Percentiles rank a stretch among this genome's conserved stretches.
Conservation (phyloP, 1,284 basidiomycete species). For the Macrocystidia cucumis region DNA sequence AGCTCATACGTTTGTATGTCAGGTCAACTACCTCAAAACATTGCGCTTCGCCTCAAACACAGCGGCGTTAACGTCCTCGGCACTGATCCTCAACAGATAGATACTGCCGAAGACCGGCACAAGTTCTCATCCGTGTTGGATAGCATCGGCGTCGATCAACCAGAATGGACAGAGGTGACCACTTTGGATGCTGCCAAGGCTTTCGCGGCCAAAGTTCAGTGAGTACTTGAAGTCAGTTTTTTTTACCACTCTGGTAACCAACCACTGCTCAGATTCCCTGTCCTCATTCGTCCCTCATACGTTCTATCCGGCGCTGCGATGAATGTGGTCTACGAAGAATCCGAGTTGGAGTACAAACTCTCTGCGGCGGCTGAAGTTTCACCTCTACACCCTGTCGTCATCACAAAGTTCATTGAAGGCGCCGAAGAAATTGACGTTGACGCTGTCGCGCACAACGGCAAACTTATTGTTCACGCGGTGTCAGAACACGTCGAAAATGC, state of each 20-base stretch:
- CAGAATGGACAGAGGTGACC: slow-evolving; percentile 92
- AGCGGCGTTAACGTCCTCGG: slow-evolving; percentile 91
- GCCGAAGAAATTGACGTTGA: slow-evolving; percentile 99
- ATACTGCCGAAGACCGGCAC: slow-evolving; percentile 97
- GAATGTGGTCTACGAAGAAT: slow-evolving; percentile 97
- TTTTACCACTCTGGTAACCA: slow-evolving; percentile 4
- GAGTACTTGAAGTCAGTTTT: slow-evolving; percentile 16
- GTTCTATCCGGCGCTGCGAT: slow-evolving; percentile 98
- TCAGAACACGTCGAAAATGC: slow-evolving; percentile 99
- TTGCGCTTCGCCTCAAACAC: slow-evolving; percentile 91
- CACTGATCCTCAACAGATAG: slow-evolving; percentile 93
- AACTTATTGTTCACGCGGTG: slow-evolving; percentile 92
- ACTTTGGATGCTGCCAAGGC: slow-evolving; percentile 87
- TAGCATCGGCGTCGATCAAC: slow-evolving; percentile 94
- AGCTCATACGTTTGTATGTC: slow-evolving; percentile 6
- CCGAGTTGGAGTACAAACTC: slow-evolving; percentile 85
- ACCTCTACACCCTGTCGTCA: slow-evolving; percentile 94
- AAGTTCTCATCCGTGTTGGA: slow-evolving; percentile 98
- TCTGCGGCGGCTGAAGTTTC: slow-evolving; percentile 95
- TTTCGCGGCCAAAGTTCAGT: slow-evolving; percentile 84
- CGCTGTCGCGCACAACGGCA: slow-evolving; percentile 92
- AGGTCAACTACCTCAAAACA: slow-evolving; percentile 97
- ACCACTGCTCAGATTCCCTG: slow-evolving; percentile 67
- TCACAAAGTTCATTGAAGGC: slow-evolving; percentile 97
- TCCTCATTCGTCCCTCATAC: slow-evolving; percentile 94